A percentile compares a stretch with the other conserved stretches of the same genome.
Conservation (phyloP, 768 basidiomycete species). For the Antrodiella citrinella region DNA sequence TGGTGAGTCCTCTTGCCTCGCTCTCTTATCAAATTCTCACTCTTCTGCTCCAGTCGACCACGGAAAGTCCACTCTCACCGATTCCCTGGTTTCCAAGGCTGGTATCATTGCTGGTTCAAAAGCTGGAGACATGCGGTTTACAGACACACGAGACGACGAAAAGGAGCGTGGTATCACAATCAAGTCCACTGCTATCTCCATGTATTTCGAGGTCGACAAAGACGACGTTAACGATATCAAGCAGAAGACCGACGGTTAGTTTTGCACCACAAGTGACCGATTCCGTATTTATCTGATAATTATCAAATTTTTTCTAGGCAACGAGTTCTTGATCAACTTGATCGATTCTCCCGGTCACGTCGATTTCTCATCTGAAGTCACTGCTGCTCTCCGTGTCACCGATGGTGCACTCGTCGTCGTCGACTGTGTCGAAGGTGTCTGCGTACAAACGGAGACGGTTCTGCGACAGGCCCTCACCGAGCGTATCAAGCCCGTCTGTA, state of each 20-base stretch:
- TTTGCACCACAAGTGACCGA: slow-evolving; percentile 3
- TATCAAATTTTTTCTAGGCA: slow-evolving; percentile 37
- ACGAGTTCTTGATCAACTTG: slow-evolving; percentile 99
- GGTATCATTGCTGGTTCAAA: slow-evolving; percentile 96
- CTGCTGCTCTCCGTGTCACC: slow-evolving; percentile 98
- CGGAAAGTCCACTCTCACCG: slow-evolving; percentile 99
- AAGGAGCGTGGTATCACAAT: slow-evolving; percentile 99
- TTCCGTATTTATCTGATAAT: slow-evolving; percentile 8
- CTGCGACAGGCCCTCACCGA: slow-evolving; percentile 94
- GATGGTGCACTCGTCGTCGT: slow-evolving; percentile 99
- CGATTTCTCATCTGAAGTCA: slow-evolving; percentile 99
- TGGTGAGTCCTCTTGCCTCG: slow-evolving; percentile 40
- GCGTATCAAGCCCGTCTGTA: slow-evolving; percentile 98
- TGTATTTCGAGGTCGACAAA: slow-evolving; percentile 96
- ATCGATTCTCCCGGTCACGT: slow-evolving; percentile 99
- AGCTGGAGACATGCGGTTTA: slow-evolving; percentile 95
- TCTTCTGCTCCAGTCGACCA: slow-evolving; percentile 72
- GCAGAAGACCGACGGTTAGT: slow-evolving; percentile 87
- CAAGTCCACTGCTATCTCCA: slow-evolving; percentile 99
- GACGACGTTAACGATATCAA: slow-evolving; percentile 80
- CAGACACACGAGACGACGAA: slow-evolving; percentile 95
- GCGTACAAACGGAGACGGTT: slow-evolving; percentile 99
- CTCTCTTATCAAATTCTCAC: slow-evolving; percentile 6
- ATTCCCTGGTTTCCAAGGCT: slow-evolving; percentile 97
- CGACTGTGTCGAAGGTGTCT: slow-evolving; percentile 99